A percentile compares a stretch with the other conserved stretches of the same genome.
Conservation (phyloP, 805 yeast genomes). For the Lipomyces sp. region DNA sequence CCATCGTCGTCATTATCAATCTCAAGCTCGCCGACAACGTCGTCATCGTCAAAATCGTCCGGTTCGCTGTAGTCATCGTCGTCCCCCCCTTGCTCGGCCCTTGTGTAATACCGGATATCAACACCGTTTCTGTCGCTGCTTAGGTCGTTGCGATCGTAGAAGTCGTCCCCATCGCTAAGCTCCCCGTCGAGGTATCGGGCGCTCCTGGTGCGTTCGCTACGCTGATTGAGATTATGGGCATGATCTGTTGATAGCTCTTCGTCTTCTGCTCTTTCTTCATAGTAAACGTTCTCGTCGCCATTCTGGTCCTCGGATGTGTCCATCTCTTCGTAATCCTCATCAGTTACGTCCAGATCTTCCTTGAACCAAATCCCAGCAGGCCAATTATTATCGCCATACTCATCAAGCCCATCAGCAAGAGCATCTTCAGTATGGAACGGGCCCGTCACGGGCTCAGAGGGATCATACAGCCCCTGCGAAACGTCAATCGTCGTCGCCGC, state of each 20-base stretch:
- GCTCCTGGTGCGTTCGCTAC: too few species aligned
- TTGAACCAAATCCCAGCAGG: background rate
- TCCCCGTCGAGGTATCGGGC: too few species aligned
- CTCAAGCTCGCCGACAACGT: background rate
- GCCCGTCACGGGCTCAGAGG: background rate
- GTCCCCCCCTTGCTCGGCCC: too few species aligned
- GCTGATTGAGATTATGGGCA: background rate
- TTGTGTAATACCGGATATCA: too few species aligned
- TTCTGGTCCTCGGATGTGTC: background rate
- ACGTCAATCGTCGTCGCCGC: background rate
- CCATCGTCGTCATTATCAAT: slow-evolving; percentile 13
- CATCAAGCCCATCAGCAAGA: background rate
- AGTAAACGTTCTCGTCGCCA: slow-evolving; percentile 1
- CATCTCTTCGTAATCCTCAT: slow-evolving; percentile 10
- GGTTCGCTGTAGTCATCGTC: too few species aligned
- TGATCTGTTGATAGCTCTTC: slow-evolving; percentile 3
- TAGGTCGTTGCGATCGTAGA: too few species aligned
- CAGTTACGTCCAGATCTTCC: slow-evolving; percentile 7
- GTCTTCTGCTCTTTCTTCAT: slow-evolving; percentile 6
- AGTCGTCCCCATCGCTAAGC: too few species aligned
- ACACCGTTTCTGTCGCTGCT: too few species aligned
- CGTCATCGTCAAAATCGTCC: slow-evolving; percentile 2
- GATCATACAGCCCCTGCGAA: background rate
- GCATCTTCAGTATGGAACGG: background rate
- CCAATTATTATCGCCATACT: background rate